Evolutionary conservation across 345 rosid genomes (phyloP).

Genomic region (Corchorus capsularis): DNA sequence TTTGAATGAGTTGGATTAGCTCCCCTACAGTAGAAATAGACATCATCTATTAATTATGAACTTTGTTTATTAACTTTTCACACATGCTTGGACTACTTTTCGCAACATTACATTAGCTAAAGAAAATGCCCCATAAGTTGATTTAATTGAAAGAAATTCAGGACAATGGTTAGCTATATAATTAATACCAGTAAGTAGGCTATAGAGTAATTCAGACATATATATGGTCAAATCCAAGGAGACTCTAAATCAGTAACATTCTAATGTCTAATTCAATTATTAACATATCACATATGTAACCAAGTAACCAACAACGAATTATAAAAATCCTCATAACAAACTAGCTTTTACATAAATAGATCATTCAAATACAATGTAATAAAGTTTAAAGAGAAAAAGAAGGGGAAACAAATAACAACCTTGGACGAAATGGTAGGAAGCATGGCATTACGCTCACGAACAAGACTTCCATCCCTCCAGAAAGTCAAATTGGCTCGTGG

Average conservation of each 20-base stretch:
- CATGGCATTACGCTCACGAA: constrained; percentile 98
- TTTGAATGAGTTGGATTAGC: neutral
- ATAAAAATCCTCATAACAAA: neutral
- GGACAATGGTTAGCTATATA: neutral
- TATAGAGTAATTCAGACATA: neutral
- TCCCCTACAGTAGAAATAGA: neutral
- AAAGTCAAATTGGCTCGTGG: constrained; percentile 99
- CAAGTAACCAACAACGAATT: neutral
- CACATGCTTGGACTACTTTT: neutral
- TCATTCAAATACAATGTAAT: neutral
- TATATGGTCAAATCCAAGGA: neutral
- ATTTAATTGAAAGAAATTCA: neutral
- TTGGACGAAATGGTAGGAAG: constrained; percentile 96
- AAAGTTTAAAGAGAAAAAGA: constrained; percentile 1
- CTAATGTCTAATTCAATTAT: neutral
- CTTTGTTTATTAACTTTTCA: neutral
- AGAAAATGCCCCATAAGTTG: neutral
- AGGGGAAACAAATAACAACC: constrained; percentile 38
- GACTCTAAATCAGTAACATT: neutral
- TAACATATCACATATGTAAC: too few species aligned
- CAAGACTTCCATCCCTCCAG: constrained; percentile 98
- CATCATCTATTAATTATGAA: neutral
- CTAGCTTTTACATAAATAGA: neutral
- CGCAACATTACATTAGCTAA: neutral
- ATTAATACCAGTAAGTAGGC: neutral